These are phyloP conservation scores for Metschnikowia henanensis DNA, from an alignment of 805 yeast genomes.

Conservation along the genomic window DNA sequence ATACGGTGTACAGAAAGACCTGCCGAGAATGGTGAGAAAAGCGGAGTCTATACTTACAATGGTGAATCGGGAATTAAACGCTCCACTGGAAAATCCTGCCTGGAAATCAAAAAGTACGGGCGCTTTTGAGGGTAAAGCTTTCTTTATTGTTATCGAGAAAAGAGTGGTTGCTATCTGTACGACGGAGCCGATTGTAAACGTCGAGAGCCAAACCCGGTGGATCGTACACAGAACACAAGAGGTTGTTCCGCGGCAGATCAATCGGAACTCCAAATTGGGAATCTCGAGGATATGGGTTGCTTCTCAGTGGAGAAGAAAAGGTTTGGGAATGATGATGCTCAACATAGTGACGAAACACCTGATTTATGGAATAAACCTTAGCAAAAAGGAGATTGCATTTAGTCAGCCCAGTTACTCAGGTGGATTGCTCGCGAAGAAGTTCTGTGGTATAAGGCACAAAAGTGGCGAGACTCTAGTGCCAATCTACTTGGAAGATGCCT, in stretches of 20 bases:
- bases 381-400: slow-evolving; percentile 54
- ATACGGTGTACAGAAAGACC: slow-evolving; percentile 23
- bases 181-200: slow-evolving; percentile 42
- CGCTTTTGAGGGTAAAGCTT: slow-evolving; percentile 31
- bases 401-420: slow-evolving; percentile 74
- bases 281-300: slow-evolving; percentile 47
- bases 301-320: slow-evolving; percentile 46
- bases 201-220: slow-evolving; percentile 50
- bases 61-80: slow-evolving; percentile 61
- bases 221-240: slow-evolving; percentile 54
- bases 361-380: slow-evolving; percentile 49
- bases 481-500: slow-evolving; percentile 39
- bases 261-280: slow-evolving; percentile 36
- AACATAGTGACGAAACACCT: slow-evolving; percentile 43
- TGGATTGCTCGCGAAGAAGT: slow-evolving; percentile 53
- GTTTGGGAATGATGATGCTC: slow-evolving; percentile 49
- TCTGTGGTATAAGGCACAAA: slow-evolving; percentile 56
- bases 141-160: slow-evolving; percentile 45
- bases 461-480: slow-evolving; percentile 52
- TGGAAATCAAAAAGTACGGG: slow-evolving; percentile 25
- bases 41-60: slow-evolving; percentile 42
- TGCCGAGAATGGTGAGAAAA: slow-evolving; percentile 24
- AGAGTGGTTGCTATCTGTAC: slow-evolving; percentile 58
- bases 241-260: slow-evolving; percentile 45
- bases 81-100: slow-evolving; percentile 40